phyloP scores from a whole-genome alignment of 176 grass and related monocot genomes.

The Triticum urartu region DNA sequence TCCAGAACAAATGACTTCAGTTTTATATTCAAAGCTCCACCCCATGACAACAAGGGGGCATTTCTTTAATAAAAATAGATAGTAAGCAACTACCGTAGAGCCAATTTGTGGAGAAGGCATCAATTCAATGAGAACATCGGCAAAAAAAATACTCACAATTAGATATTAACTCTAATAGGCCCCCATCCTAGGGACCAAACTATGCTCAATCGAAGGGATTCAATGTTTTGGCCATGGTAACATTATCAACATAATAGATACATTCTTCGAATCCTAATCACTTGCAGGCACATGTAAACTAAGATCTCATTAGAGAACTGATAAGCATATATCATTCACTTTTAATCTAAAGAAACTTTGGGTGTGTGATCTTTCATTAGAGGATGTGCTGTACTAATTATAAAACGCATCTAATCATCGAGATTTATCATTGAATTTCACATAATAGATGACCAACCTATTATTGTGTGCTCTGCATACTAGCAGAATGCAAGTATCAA shows the following conservation, averaged over 20 bases:
- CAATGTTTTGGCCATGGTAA: not conserved
- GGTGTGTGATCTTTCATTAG: not conserved
- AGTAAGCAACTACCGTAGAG: not conserved
- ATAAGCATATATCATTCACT: not conserved
- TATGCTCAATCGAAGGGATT: not conserved
- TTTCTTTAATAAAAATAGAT: not conserved
- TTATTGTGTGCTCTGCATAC: not conserved
- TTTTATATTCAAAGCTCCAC: not conserved
- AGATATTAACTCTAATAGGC: not conserved
- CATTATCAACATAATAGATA: not conserved
- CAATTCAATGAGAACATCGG: not conserved
- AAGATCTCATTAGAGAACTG: not conserved
- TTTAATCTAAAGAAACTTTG: not conserved
- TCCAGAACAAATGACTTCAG: not conserved
- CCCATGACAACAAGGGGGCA: not conserved
- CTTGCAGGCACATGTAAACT: not conserved
- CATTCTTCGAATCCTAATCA: not conserved
- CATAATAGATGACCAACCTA: not conserved
- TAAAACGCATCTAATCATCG: not conserved
- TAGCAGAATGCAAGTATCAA: not conserved
- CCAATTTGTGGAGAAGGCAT: not conserved
- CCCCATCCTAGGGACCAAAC: not conserved
- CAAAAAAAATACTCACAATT: not conserved
- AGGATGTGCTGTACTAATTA: not conserved
- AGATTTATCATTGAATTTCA: not conserved